A percentile compares a stretch with the other conserved stretches of the same genome.
phyloP scores from a whole-genome alignment of 2,329 filamentous ascomycete genomes.

The Fusarium proliferatum region DNA sequence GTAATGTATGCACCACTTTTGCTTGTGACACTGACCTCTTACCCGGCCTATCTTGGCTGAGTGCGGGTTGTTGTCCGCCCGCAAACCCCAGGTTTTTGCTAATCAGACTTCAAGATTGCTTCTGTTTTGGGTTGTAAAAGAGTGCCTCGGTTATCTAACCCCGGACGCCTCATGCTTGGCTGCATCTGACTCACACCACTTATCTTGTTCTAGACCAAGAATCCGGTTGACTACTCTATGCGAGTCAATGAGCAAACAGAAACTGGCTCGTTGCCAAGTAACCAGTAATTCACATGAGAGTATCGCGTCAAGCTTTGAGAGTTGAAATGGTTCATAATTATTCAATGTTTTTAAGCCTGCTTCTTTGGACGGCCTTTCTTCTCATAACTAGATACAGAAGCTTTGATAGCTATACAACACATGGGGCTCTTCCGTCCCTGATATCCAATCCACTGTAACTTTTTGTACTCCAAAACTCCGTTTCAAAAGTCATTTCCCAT shows the following conservation, averaged over 20 bases:
- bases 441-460: slow-evolving; percentile 19
- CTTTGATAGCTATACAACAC: slow-evolving; percentile 33
- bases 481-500: slow-evolving; percentile 34
- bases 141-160: slow-evolving; percentile 16
- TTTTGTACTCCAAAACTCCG: slow-evolving; percentile 29
- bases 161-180: slow-evolving; percentile 31
- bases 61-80: neutral
- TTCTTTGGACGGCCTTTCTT: slow-evolving; percentile 29
- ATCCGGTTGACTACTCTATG: neutral
- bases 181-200: slow-evolving; percentile 2
- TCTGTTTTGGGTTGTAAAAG: neutral
- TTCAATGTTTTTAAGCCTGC: slow-evolving; percentile 30
- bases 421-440: slow-evolving; percentile 26
- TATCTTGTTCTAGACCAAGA: slow-evolving; percentile 1
- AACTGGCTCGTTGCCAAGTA: neutral
- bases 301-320: neutral
- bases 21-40: slow-evolving; percentile 1
- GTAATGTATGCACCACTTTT: neutral
- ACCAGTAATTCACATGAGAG: slow-evolving; percentile 13
- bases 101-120: neutral
- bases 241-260: neutral
- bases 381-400: slow-evolving; percentile 33
- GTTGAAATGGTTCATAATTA: slow-evolving; percentile 23
- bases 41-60: slow-evolving; percentile 12
- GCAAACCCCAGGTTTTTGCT: slow-evolving; percentile 3